Conservation (phyloP, 768 basidiomycete species). For the Pisolithus orientalis region DNA sequence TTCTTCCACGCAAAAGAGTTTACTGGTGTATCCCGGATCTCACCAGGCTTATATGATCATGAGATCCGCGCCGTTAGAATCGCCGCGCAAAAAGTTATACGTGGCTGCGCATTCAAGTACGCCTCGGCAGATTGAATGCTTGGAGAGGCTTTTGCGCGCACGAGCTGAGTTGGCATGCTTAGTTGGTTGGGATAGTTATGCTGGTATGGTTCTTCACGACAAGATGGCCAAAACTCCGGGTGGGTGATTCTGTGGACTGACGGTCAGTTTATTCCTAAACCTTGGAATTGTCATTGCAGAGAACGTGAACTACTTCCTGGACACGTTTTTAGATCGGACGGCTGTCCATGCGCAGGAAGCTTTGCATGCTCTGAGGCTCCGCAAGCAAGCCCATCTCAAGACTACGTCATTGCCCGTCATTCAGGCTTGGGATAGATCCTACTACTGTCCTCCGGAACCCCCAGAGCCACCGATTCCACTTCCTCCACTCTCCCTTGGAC, state of each 20-base stretch:
- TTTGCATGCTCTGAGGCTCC: slow-evolving; percentile 54
- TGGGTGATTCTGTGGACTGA: slow-evolving; percentile 25
- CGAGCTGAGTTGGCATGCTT: slow-evolving; percentile 79
- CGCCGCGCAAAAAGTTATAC: slow-evolving; percentile 76
- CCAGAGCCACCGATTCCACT: slow-evolving; percentile 69
- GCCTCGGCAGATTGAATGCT: slow-evolving; percentile 62
- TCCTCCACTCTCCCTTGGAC: slow-evolving; percentile 82
- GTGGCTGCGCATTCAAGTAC: slow-evolving; percentile 76
- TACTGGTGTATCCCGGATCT: slow-evolving; percentile 79
- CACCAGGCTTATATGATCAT: slow-evolving; percentile 92
- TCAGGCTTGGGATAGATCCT: slow-evolving; percentile 97
- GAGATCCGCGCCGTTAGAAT: slow-evolving; percentile 80
- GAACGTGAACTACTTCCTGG: slow-evolving; percentile 83
- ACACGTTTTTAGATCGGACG: slow-evolving; percentile 75
- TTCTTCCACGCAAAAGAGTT: slow-evolving; percentile 66
- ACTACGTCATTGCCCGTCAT: slow-evolving; percentile 56
- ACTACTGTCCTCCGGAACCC: slow-evolving; percentile 78
- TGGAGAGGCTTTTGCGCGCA: slow-evolving; percentile 71
- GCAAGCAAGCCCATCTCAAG: slow-evolving; percentile 70
- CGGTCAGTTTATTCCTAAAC: slow-evolving; percentile 3
- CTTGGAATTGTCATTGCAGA: slow-evolving; percentile 35
- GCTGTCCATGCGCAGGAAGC: slow-evolving; percentile 71
- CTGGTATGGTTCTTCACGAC: slow-evolving; percentile 80
- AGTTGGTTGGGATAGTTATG: slow-evolving; percentile 82
- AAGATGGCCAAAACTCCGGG: slow-evolving; percentile 98